These are phyloP conservation scores for Xylaria hypoxylon DNA, from an alignment of 2,329 filamentous ascomycete species.

Conservation along the genomic window DNA sequence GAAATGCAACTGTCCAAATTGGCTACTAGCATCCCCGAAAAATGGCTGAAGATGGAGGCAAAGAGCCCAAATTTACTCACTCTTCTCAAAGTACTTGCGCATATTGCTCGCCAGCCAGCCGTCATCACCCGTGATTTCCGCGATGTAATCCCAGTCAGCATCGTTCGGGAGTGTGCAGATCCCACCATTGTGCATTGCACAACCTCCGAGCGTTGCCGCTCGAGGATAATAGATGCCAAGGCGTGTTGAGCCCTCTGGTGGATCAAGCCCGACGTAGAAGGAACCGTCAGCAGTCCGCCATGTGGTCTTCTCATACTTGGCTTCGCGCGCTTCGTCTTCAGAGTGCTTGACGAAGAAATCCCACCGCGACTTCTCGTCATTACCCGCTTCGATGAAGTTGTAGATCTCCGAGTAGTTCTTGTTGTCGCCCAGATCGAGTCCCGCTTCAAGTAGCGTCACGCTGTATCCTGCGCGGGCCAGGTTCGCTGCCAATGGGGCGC, in stretches of 20 bases:
- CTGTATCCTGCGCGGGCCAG: slow-evolving; percentile 65
- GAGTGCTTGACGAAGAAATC: slow-evolving; percentile 70
- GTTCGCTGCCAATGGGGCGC: slow-evolving; percentile 64
- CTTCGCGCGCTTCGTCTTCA: slow-evolving; percentile 63
- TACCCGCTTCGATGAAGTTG: slow-evolving; percentile 55
- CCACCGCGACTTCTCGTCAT: slow-evolving; percentile 60
- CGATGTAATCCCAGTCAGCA: slow-evolving; percentile 50
- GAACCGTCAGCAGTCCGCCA: slow-evolving; percentile 49
- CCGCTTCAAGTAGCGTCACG: slow-evolving; percentile 67
- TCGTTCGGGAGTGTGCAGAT: slow-evolving; percentile 49
- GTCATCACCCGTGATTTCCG: slow-evolving; percentile 48
- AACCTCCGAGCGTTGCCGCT: slow-evolving; percentile 52
- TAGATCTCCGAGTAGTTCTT: slow-evolving; percentile 48
- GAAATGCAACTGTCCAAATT: not conserved
- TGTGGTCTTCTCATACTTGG: slow-evolving; percentile 50
- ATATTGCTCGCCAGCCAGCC: slow-evolving; percentile 45
- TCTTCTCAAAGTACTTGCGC: slow-evolving; percentile 40
- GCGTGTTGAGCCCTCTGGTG: slow-evolving; percentile 49
- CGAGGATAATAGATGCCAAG: slow-evolving; percentile 53
- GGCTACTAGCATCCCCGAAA: not conserved
- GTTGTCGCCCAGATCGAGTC: slow-evolving; percentile 58
- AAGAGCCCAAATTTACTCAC: slow-evolving; percentile 19
- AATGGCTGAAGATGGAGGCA: not conserved
- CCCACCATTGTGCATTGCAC: slow-evolving; percentile 50
- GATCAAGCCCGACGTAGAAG: slow-evolving; percentile 51